A percentile compares a stretch with the other conserved stretches of the same genome.
Evolutionary conservation across 1,284 basidiomycete species (phyloP).

Genomic region (Termitomyces sp.): DNA sequence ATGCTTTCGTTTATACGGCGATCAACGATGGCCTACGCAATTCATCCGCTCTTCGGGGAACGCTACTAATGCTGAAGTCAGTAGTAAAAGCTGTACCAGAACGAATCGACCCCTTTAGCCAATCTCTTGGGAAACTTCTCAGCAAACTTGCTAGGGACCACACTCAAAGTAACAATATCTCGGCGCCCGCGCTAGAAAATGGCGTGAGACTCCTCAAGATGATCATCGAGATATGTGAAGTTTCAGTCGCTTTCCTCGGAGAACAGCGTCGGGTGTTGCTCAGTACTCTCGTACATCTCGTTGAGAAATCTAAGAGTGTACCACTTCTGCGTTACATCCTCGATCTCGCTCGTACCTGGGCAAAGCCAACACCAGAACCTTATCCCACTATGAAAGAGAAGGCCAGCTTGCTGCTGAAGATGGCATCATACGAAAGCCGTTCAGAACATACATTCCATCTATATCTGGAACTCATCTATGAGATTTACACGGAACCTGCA

Average conservation of each 20-base stretch:
- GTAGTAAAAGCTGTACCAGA: conserved; percentile 84
- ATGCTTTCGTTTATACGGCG: conserved; percentile 69
- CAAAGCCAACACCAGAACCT: conserved; percentile 75
- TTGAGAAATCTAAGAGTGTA: conserved; percentile 88
- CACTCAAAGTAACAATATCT: conserved; percentile 49
- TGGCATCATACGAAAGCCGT: conserved; percentile 84
- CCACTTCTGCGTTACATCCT: conserved; percentile 84
- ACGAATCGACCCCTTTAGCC: conserved; percentile 79
- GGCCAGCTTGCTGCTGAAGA: conserved; percentile 84
- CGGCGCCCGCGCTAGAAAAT: conserved; percentile 46
- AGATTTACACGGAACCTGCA: conserved; percentile 87
- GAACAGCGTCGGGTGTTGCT: conserved; percentile 76
- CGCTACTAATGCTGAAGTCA: conserved; percentile 84
- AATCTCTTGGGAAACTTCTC: conserved; percentile 79
- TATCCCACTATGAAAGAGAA: conserved; percentile 97
- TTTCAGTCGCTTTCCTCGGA: conserved; percentile 58
- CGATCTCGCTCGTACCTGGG: conserved; percentile 87
- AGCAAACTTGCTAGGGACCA: conserved; percentile 90
- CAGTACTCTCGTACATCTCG: conserved; percentile 71
- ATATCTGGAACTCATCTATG: conserved; percentile 89
- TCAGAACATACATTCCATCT: conserved; percentile 74
- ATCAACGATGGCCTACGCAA: conserved; percentile 83
- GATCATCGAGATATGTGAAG: conserved; percentile 71
- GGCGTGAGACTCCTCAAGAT: conserved; percentile 59
- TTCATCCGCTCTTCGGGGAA: conserved; percentile 70